A percentile compares a stretch with the other conserved stretches of the same genome.
phyloP scores from a whole-genome alignment of 2,329 filamentous ascomycete species.

The Rachicladosporium sp. region DNA sequence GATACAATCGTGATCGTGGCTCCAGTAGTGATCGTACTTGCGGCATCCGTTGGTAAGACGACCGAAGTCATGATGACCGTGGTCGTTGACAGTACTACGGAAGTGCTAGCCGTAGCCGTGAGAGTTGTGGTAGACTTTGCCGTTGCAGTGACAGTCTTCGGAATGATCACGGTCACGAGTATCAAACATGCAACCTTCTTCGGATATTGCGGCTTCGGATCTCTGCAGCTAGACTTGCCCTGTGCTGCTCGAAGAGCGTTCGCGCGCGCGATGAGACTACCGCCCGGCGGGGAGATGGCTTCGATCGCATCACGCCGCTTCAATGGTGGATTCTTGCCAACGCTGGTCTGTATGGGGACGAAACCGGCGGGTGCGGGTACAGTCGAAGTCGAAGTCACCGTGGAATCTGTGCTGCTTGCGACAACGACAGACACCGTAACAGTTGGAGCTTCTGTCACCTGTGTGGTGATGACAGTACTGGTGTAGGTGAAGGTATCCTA shows the following conservation, averaged over 20 bases:
- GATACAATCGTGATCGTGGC: background rate
- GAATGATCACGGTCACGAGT: background rate
- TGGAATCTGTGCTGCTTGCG: background rate
- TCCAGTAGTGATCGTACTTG: background rate
- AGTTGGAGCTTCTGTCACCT: background rate
- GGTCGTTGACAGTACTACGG: background rate
- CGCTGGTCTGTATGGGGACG: background rate
- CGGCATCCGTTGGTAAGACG: background rate
- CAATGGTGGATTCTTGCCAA: background rate
- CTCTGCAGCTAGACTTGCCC: background rate
- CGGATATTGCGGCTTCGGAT: background rate
- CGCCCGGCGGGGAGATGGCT: background rate
- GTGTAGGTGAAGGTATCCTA: background rate
- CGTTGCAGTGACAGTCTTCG: constrained; percentile 1
- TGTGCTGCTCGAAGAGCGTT: background rate
- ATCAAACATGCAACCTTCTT: background rate
- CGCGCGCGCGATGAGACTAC: background rate
- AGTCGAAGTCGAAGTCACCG: background rate
- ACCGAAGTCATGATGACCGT: background rate
- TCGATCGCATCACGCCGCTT: background rate
- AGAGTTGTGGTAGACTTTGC: background rate
- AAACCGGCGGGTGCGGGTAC: background rate
- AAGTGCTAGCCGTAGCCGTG: background rate
- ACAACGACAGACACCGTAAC: background rate
- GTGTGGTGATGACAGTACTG: background rate